A percentile compares a stretch with the other conserved stretches of the same genome.
These are phyloP conservation scores for Colletotrichum caudatum DNA, from an alignment of 2,329 filamentous ascomycete species.

Conservation along the genomic window DNA sequence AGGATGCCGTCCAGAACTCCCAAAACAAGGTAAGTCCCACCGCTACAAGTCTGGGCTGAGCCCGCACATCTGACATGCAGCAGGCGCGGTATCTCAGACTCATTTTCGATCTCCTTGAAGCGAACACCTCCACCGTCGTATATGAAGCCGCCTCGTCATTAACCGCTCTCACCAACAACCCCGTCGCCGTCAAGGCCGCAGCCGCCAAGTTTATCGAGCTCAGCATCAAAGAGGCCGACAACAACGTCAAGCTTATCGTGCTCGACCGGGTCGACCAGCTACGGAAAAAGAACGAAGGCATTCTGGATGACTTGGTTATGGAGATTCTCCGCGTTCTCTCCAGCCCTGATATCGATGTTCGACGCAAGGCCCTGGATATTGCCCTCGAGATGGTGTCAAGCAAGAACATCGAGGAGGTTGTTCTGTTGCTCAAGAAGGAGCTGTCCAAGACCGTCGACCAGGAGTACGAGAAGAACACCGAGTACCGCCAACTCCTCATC, in stretches of 20 bases:
- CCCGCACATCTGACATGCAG: constrained; percentile 4
- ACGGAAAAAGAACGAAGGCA: constrained; percentile 87
- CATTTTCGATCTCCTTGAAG: constrained; percentile 96
- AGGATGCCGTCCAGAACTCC: constrained; percentile 93
- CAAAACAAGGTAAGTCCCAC: constrained; percentile 82
- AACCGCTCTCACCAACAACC: constrained; percentile 93
- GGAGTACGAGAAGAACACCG: constrained; percentile 97
- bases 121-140: constrained; percentile 91
- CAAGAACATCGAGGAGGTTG: constrained; percentile 98
- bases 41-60: background rate
- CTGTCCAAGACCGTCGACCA: constrained; percentile 97
- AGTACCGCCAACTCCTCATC: constrained; percentile 94
- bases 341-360: constrained; percentile 95
- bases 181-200: constrained; percentile 96
- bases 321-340: constrained; percentile 95
- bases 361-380: constrained; percentile 89
- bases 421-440: constrained; percentile 96
- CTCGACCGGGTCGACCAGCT: constrained; percentile 92
- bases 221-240: constrained; percentile 96
- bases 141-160: constrained; percentile 97
- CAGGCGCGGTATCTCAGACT: constrained; percentile 90
- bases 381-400: constrained; percentile 98
- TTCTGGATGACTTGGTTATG: constrained; percentile 95
- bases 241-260: constrained; percentile 99
- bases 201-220: constrained; percentile 97